phyloP scores from a whole-genome alignment of 1,284 basidiomycete genomes.

The Earliella scabrosa region DNA sequence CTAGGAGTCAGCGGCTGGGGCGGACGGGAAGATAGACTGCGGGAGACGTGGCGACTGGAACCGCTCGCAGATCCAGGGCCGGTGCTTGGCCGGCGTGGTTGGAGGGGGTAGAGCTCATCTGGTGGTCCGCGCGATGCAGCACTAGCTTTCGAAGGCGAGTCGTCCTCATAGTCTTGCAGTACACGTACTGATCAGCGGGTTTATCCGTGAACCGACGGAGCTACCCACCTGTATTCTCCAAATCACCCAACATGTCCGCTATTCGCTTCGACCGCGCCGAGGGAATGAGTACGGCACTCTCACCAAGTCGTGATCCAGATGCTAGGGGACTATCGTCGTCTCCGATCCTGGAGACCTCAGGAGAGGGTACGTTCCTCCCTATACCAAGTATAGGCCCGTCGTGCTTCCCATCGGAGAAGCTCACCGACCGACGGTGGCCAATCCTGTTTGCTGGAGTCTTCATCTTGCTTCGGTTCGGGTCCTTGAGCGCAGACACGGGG shows the following conservation, averaged over 20 bases:
- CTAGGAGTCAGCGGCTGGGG: slow-evolving; percentile 30
- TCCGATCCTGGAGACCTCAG: slow-evolving; percentile 42
- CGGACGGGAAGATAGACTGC: slow-evolving; percentile 52
- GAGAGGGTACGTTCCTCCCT: slow-evolving; percentile 38
- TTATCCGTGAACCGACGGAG: not conserved
- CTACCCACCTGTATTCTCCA: slow-evolving; percentile 67
- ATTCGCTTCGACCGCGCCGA: slow-evolving; percentile 81
- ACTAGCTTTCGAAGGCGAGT: slow-evolving; percentile 69
- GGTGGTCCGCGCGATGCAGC: slow-evolving; percentile 43
- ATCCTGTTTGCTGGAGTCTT: slow-evolving; percentile 54
- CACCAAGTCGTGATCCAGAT: slow-evolving; percentile 7
- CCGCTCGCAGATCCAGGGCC: slow-evolving; percentile 26
- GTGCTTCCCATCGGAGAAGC: slow-evolving; percentile 90
- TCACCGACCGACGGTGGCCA: slow-evolving; percentile 79
- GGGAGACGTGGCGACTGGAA: slow-evolving; percentile 34
- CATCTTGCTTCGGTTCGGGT: slow-evolving; percentile 46
- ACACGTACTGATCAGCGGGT: not conserved
- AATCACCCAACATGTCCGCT: slow-evolving; percentile 72
- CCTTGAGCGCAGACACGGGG: slow-evolving; percentile 59
- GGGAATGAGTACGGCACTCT: slow-evolving; percentile 43
- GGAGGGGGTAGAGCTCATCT: slow-evolving; percentile 52
- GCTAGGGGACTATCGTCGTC: slow-evolving; percentile 29
- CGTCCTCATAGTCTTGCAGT: slow-evolving; percentile 47
- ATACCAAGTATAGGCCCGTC: slow-evolving; percentile 83
- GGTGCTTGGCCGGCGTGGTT: slow-evolving; percentile 42